Evolutionary conservation across 2,329 filamentous ascomycete genomes (phyloP).

Genomic region (Exophiala phaeomuriformis): DNA sequence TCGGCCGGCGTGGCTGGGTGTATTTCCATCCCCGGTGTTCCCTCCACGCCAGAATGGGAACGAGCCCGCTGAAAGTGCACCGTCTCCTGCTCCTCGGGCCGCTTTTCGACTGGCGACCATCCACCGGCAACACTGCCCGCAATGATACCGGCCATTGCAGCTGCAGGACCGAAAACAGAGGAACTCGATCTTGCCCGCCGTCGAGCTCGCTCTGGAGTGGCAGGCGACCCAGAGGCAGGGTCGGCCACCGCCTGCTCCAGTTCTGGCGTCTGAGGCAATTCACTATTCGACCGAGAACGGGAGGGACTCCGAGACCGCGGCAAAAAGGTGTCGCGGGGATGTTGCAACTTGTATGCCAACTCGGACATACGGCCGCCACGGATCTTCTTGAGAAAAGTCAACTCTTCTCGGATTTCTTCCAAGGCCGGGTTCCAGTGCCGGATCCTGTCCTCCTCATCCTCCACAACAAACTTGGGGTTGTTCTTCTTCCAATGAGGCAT

Average conservation of each 20-base stretch:
- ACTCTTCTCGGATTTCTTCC: slow-evolving; percentile 56
- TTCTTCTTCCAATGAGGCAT: slow-evolving; percentile 20
- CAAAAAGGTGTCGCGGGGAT: slow-evolving; percentile 48
- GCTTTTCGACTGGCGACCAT: slow-evolving; percentile 55
- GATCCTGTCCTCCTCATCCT: slow-evolving; percentile 37
- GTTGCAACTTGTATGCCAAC: slow-evolving; percentile 54
- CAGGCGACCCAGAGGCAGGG: slow-evolving; percentile 33
- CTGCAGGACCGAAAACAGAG: slow-evolving; percentile 51
- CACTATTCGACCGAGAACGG: slow-evolving; percentile 35
- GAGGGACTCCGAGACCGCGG: slow-evolving; percentile 30
- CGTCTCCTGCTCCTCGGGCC: slow-evolving; percentile 29
- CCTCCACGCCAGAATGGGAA: slow-evolving; percentile 35
- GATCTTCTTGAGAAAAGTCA: slow-evolving; percentile 56
- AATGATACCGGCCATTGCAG: slow-evolving; percentile 59
- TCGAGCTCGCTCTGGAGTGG: slow-evolving; percentile 49
- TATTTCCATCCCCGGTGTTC: slow-evolving; percentile 41
- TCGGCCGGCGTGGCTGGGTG: slow-evolving; percentile 42
- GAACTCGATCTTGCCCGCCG: slow-evolving; percentile 50
- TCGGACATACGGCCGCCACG: slow-evolving; percentile 56
- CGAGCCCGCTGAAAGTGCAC: slow-evolving; percentile 34
- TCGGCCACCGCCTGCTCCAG: slow-evolving; percentile 37
- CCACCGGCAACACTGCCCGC: slow-evolving; percentile 56
- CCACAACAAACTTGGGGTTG: slow-evolving; percentile 30
- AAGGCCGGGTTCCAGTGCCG: slow-evolving; percentile 55
- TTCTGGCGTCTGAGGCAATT: slow-evolving; percentile 40